These are phyloP conservation scores for Eurotiales sp. DNA, from an alignment of 2,329 filamentous ascomycete species.

Conservation along the genomic window DNA sequence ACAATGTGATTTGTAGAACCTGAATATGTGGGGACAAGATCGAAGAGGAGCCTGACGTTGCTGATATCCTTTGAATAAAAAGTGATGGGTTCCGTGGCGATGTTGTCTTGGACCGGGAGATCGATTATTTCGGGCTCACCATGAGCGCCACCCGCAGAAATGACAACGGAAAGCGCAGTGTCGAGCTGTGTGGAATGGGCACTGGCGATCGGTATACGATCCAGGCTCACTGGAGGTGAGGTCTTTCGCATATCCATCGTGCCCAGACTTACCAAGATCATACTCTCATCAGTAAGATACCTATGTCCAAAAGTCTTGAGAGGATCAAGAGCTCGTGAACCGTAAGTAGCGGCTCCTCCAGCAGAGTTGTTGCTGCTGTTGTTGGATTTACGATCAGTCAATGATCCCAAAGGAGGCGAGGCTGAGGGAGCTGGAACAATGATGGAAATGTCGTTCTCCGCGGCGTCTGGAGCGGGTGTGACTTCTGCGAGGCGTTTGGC, in stretches of 20 bases:
- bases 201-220: constrained; percentile 79
- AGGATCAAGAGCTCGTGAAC: constrained; percentile 52
- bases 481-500: constrained; percentile 64
- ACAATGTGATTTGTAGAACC: constrained; percentile 76
- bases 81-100: constrained; percentile 86
- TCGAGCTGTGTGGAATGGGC: constrained; percentile 92
- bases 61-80: constrained; percentile 75
- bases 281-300: constrained; percentile 82
- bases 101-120: constrained; percentile 87
- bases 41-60: constrained; percentile 87
- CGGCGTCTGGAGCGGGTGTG: constrained; percentile 40
- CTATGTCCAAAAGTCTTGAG: constrained; percentile 95
- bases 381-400: constrained; percentile 43
- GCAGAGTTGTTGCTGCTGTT: constrained; percentile 43
- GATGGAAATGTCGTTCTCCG: constrained; percentile 30
- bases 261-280: constrained; percentile 88
- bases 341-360: not conserved
- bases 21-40: constrained; percentile 92
- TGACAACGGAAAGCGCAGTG: constrained; percentile 85
- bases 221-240: constrained; percentile 75
- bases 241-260: constrained; percentile 91
- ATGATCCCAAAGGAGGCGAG: constrained; percentile 33
- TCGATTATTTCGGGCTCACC: constrained; percentile 89
- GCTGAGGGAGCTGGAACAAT: constrained; percentile 36
- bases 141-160: constrained; percentile 77